These are phyloP conservation scores for Cudoniella acicularis DNA, from an alignment of 495 filamentous ascomycete species.

Conservation along the genomic window DNA sequence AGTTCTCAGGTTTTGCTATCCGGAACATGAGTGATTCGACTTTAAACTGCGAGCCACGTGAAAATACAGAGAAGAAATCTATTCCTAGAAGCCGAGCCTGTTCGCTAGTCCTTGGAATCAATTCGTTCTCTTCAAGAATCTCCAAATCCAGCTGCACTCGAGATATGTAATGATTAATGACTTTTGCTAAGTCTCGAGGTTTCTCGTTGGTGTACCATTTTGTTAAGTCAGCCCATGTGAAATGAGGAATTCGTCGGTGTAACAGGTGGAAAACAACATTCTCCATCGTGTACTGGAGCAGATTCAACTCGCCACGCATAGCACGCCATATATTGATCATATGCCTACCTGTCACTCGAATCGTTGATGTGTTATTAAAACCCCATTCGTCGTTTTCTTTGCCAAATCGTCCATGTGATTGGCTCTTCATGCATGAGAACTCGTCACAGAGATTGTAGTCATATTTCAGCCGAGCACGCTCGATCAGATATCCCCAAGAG, in stretches of 20 bases:
- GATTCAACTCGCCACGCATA: slow-evolving; percentile 84
- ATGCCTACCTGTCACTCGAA: slow-evolving; percentile 85
- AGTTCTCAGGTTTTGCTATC: slow-evolving; percentile 96
- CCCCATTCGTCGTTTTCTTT: slow-evolving; percentile 89
- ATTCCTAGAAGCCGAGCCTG: slow-evolving; percentile 91
- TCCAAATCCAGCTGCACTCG: slow-evolving; percentile 82
- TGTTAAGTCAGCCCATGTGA: slow-evolving; percentile 72
- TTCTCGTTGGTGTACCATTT: slow-evolving; percentile 70
- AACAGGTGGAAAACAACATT: slow-evolving; percentile 93
- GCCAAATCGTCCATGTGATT: slow-evolving; percentile 76
- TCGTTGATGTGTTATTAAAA: slow-evolving; percentile 83
- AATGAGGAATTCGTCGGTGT: slow-evolving; percentile 89
- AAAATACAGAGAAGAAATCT: slow-evolving; percentile 94
- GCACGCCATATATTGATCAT: slow-evolving; percentile 98
- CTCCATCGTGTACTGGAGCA: slow-evolving; percentile 94
- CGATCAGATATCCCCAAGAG: slow-evolving; percentile 95
- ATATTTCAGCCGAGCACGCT: slow-evolving; percentile 80
- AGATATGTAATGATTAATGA: slow-evolving; percentile 72
- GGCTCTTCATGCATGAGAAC: slow-evolving; percentile 79
- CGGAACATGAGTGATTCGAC: slow-evolving; percentile 98
- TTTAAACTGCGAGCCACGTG: slow-evolving; percentile 93
- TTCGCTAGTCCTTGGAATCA: slow-evolving; percentile 87
- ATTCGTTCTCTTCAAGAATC: slow-evolving; percentile 86
- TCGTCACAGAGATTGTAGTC: slow-evolving; percentile 89
- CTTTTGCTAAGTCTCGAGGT: slow-evolving; percentile 65